Percentiles rank a stretch among this genome's conserved stretches.
Evolutionary conservation across 768 basidiomycete species (phyloP).

Genomic region (Pluteus cervinus): DNA sequence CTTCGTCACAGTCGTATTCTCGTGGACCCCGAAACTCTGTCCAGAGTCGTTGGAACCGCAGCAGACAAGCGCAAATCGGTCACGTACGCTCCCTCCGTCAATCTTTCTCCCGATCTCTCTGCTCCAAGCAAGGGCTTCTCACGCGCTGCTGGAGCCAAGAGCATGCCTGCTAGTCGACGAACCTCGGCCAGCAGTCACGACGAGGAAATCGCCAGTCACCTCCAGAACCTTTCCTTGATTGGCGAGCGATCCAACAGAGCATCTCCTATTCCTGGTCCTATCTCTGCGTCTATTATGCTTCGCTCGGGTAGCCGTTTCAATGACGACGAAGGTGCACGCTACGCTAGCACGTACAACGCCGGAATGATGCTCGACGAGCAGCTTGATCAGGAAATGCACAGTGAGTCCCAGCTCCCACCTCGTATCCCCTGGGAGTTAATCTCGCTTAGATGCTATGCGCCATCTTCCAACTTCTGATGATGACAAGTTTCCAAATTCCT

Average conservation of each 20-base stretch:
- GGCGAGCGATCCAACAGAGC: slow-evolving; percentile 54
- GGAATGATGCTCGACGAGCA: slow-evolving; percentile 93
- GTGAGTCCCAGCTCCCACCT: slow-evolving; percentile 38
- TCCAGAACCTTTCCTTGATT: slow-evolving; percentile 65
- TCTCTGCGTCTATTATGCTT: slow-evolving; percentile 47
- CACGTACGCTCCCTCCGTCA: slow-evolving; percentile 74
- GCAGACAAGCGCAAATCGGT: slow-evolving; percentile 85
- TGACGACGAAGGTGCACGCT: slow-evolving; percentile 53
- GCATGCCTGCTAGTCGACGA: slow-evolving; percentile 88
- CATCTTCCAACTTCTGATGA: slow-evolving; percentile 85
- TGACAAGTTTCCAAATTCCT: slow-evolving; percentile 71
- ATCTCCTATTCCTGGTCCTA: slow-evolving; percentile 48
- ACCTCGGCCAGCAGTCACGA: slow-evolving; percentile 86
- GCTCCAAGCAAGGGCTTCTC: slow-evolving; percentile 48
- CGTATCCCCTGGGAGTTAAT: slow-evolving; percentile 10
- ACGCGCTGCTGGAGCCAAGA: slow-evolving; percentile 75
- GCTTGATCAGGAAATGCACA: slow-evolving; percentile 91
- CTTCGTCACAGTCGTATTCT: slow-evolving; percentile 39
- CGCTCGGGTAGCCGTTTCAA: slow-evolving; percentile 46
- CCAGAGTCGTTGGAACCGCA: slow-evolving; percentile 60
- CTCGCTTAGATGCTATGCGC: slow-evolving; percentile 71
- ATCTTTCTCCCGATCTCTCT: slow-evolving; percentile 62
- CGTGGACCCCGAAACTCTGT: slow-evolving; percentile 58
- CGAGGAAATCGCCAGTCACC: slow-evolving; percentile 71
- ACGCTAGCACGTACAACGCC: slow-evolving; percentile 66